Base-by-base conservation (phyloP, 176 grass and related monocot genomes). In the Carex parvula region DNA sequence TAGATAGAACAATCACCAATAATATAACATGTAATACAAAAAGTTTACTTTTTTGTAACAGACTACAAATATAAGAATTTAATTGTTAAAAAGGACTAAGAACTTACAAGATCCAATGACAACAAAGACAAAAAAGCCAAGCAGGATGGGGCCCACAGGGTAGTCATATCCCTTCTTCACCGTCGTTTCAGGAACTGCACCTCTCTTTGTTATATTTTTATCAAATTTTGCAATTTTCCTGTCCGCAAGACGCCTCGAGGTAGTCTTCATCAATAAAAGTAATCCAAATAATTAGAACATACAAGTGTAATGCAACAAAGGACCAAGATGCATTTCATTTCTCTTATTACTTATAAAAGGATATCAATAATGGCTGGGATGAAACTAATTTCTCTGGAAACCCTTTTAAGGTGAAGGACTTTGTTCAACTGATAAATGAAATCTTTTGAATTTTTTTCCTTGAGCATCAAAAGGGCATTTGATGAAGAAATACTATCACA, bases 41-140 rank as follows among this genome's bases (percentile, higher is more conserved):
- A 76, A 15, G 18, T 20, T 44, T 3, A 3, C 2, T 64, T 64
- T 64, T 64, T 12, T 64, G 46, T 50, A 24, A 64, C 8, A 64
- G 22, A 64, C 21, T 4, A 11, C 46, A 14, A 60, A 60, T 57
- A 82, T 29, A 8, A 83, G 53, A 46, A 77, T 70, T 57, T 69
- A 55, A 44, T 65, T 7, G 68, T 8, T 63, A 39, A 44, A 67
- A 82, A 32, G 81, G 64, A 46, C 35, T 79, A 83, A 56, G 18
- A 86, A 86, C 93, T 90, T 93, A 95, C 93, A 95, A 83, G 94
- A 96, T 18, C 94, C 94, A 64, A 96, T 75, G 3, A 96, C 94
- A 60, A 96, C 77, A 35, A 96, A 96, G 91, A 96, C 75, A 10
- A 91, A 89, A 81, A 96, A 93, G 79, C 91, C 89, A 32, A 96